phyloP scores from a whole-genome alignment of 352 stramenopile genomes.

The Phytopythium kandeliae region DNA sequence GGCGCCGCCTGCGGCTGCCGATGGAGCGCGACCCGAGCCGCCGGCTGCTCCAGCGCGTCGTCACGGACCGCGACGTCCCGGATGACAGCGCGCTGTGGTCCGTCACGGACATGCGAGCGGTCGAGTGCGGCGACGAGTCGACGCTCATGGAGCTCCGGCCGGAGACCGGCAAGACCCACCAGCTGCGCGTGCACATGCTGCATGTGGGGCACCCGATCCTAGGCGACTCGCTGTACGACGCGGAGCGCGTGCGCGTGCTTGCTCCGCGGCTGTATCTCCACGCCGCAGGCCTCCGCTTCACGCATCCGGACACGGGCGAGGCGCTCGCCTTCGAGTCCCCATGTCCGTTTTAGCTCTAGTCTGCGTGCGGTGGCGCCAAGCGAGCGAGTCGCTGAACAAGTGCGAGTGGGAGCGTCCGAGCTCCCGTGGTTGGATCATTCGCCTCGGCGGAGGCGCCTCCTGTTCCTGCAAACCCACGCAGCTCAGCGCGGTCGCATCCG shows the following conservation, averaged over 20 bases:
- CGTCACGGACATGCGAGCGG: constrained; percentile 24
- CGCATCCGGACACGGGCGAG: constrained; percentile 35
- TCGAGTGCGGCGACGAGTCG: constrained; percentile 8
- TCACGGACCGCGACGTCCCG: constrained; percentile 19
- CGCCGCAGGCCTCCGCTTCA: constrained; percentile 29
- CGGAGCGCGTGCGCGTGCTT: constrained; percentile 28
- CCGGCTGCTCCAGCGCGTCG: constrained; percentile 45
- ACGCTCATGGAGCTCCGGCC: constrained; percentile 64
- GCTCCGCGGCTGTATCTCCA: constrained; percentile 47
- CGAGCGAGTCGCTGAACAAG: constrained; percentile 11
- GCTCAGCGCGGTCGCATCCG: no score
- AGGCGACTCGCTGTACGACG: constrained; percentile 86
- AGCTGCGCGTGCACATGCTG: constrained; percentile 93
- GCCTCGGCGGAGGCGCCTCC: no score
- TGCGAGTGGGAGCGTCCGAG: no score
- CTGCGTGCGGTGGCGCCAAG: neutral
- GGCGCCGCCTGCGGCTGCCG: constrained; percentile 25
- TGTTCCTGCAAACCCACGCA: no score
- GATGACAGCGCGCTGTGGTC: constrained; percentile 23
- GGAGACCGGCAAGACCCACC: constrained; percentile 89
- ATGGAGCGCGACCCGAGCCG: constrained; percentile 47
- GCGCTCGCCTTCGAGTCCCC: constrained; percentile 21
- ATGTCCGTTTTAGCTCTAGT: constrained; percentile 17
- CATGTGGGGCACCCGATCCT: constrained; percentile 91
- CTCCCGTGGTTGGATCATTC: no score